phyloP scores from a whole-genome alignment of 352 stramenopile species.

The Pythium guiyangense region DNA sequence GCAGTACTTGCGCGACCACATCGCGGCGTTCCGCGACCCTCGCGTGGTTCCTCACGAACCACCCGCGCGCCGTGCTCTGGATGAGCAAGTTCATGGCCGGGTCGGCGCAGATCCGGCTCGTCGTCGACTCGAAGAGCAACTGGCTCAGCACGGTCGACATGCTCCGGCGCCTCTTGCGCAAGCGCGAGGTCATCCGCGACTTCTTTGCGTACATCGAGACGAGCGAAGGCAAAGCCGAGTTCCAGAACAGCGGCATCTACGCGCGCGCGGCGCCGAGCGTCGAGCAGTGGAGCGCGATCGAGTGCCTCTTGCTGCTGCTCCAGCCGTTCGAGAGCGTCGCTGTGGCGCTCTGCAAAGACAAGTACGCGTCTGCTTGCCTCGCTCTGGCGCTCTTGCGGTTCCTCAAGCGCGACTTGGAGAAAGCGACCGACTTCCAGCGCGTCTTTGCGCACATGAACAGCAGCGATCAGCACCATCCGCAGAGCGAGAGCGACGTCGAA shows the following conservation, averaged over 20 bases:
- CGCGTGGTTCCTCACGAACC: constrained; percentile 40
- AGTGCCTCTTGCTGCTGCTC: constrained; percentile 34
- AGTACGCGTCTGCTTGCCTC: constrained; percentile 33
- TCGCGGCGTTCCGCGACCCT: constrained; percentile 35
- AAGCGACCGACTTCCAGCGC: constrained; percentile 39
- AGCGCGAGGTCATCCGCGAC: constrained; percentile 33
- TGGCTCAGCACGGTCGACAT: constrained; percentile 48
- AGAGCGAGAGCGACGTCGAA: constrained; percentile 1
- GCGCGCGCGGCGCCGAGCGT: constrained; percentile 21
- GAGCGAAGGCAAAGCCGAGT: constrained; percentile 29
- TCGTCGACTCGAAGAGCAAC: constrained; percentile 35
- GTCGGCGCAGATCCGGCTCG: constrained; percentile 28
- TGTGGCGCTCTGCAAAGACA: constrained; percentile 34
- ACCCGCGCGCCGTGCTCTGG: constrained; percentile 33
- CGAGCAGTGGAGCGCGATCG: constrained; percentile 35
- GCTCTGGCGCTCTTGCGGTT: constrained; percentile 38
- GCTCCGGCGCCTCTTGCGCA: constrained; percentile 37
- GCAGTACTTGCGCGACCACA: constrained; percentile 28
- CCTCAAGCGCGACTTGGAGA: constrained; percentile 41
- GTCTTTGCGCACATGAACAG: constrained; percentile 22
- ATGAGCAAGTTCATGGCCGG: constrained; percentile 33
- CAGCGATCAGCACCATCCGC: not conserved
- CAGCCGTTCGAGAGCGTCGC: constrained; percentile 47
- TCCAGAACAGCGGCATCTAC: constrained; percentile 19
- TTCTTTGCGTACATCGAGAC: constrained; percentile 43